Evolutionary conservation across 495 filamentous ascomycete species (phyloP), one percentile per base, ranked within the genome.

Genomic region (Podospora conica): DNA sequence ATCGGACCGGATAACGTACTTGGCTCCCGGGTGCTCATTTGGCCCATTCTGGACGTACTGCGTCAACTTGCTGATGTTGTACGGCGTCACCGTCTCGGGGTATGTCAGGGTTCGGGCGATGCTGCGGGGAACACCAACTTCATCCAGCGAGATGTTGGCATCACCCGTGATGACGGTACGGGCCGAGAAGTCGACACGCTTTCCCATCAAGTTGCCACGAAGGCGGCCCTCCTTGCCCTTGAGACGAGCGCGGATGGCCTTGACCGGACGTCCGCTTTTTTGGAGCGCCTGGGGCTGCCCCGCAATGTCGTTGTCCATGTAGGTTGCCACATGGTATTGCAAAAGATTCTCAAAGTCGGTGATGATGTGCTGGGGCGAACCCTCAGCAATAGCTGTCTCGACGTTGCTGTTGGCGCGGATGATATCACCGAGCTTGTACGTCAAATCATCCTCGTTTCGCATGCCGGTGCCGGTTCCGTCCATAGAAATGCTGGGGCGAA

Each of bases 111-210:
- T 96, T 67, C 86, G 83, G 1, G 96, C 96, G 64, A 96, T 98
- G 72, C 87, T 91, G 68, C 86, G 84, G 9, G 94, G 95, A 24
- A 98, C 96, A 73, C 95, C 95, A 62, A 99, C 95, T 81, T 99
- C 91, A 70, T 98, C 93, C 23, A 99, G 83, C 24, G 92, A 96
- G 67, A 98, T 81, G 71, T 97, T 97, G 20, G 95, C 96, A 75
- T 99, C 95, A 76, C 95, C 95, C 63, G 95, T 98, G 74, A 98
- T 98, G 77, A 99, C 95, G 27, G 95, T 99, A 88, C 95, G 96
- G 20, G 95, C 96, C 1, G 95, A 99, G 77, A 99, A 99, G 73
- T 99, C 95, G 31, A 99, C 95, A 84, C 95, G 95, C 79, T 99
- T 99, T 53, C 95, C 95, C 95, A 98, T 98, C 81, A 98, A 83